Conservation (phyloP, 2,329 filamentous ascomycete genomes). For the Leptographium flavum region DNA sequence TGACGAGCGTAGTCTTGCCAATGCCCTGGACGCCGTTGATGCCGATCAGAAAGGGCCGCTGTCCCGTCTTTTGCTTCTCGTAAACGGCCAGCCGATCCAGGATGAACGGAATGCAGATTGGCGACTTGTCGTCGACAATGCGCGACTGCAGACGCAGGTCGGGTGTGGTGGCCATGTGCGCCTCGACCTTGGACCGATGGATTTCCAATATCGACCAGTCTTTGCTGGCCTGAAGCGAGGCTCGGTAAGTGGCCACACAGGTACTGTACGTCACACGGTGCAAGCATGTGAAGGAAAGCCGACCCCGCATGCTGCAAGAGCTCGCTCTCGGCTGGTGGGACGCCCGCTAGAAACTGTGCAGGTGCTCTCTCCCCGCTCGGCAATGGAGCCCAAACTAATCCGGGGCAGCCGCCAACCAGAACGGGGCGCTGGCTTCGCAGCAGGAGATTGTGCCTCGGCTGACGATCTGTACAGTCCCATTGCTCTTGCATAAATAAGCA, state of each 20-base stretch:
- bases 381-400: constrained; percentile 4
- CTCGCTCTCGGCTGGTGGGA: background rate
- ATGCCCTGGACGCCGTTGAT: constrained; percentile 86
- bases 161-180: constrained; percentile 12
- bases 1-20: constrained; percentile 81
- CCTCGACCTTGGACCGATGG: too few species aligned
- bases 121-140: constrained; percentile 62
- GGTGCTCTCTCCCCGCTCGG: constrained; percentile 6
- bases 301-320: background rate
- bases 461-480: constrained; percentile 1
- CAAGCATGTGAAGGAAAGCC: background rate
- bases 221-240: background rate
- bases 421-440: background rate
- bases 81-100: constrained; percentile 34
- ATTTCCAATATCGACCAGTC: too few species aligned
- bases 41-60: constrained; percentile 64
- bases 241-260: too few species aligned
- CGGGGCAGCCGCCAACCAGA: background rate
- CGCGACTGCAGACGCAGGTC: constrained; percentile 17
- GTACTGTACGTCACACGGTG: background rate
- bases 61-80: background rate
- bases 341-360: background rate
- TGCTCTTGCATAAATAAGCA: background rate
- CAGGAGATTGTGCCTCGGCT: constrained; percentile 7
- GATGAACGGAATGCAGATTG: constrained; percentile 65